Conservation (phyloP, 2,329 filamentous ascomycete species). For the Apiospora aurea region DNA sequence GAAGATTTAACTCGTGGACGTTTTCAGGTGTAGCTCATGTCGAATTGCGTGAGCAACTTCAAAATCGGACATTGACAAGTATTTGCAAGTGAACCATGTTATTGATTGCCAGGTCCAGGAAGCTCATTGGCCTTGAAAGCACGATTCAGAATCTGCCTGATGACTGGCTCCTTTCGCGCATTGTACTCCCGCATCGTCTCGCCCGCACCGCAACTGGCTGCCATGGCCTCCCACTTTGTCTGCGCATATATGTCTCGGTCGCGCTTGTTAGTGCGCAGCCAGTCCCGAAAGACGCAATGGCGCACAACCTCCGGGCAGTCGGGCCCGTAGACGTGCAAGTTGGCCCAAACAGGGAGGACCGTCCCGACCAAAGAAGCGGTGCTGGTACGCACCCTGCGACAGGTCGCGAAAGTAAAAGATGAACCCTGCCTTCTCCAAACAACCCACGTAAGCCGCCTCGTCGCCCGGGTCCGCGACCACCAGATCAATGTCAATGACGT, state of each 20-base stretch:
- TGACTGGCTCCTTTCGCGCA: conserved; percentile 48
- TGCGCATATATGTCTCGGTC: conserved; percentile 50
- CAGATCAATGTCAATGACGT: conserved; percentile 60
- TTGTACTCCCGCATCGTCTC: conserved; percentile 49
- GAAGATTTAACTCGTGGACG: background rate
- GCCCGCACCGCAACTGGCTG: conserved; percentile 38
- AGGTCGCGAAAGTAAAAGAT: conserved; percentile 56
- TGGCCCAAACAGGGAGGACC: conserved; percentile 53
- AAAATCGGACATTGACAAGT: background rate
- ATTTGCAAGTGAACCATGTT: background rate
- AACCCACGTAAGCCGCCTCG: conserved; percentile 51
- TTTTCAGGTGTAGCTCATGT: background rate
- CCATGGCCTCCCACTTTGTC: conserved; percentile 47
- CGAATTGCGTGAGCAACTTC: background rate
- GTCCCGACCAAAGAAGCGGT: conserved; percentile 54
- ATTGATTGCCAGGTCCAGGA: background rate
- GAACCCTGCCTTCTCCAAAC: conserved; percentile 53
- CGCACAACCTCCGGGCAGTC: conserved; percentile 50
- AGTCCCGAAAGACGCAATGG: conserved; percentile 54
- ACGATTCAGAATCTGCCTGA: conserved; percentile 47
- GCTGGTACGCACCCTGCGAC: conserved; percentile 44
- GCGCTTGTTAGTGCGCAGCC: conserved; percentile 46
- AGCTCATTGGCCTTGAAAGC: conserved; percentile 36
- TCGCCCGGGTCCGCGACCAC: conserved; percentile 48
- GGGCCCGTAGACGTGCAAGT: conserved; percentile 57